A percentile compares a stretch with the other conserved stretches of the same genome.
Conservation (phyloP, 345 rosid genomes). For the Firmiana major region DNA sequence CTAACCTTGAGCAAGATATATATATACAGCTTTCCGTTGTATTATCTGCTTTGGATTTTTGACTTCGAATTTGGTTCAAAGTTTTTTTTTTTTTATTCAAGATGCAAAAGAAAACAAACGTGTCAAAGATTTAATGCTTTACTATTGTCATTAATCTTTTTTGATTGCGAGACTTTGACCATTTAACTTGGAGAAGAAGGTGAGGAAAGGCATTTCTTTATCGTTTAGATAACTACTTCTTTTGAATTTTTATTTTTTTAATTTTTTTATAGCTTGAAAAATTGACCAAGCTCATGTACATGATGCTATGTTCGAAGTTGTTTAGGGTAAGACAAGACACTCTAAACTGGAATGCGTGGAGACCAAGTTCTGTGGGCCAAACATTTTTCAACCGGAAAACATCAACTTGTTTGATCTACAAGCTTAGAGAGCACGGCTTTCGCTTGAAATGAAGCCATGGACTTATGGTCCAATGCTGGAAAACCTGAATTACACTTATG, state of each 20-base stretch:
- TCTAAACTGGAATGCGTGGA: neutral
- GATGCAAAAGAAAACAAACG: neutral
- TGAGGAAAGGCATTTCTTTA: neutral
- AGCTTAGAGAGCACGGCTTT: too few relatives aligned
- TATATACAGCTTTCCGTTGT: neutral
- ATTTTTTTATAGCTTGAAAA: too few relatives aligned
- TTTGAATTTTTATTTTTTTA: too few relatives aligned
- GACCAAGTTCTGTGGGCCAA: neutral
- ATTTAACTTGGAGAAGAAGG: conserved; percentile 7
- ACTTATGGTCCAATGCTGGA: too few relatives aligned
- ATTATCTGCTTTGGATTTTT: conserved; percentile 1
- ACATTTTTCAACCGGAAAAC: neutral
- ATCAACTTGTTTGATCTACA: neutral
- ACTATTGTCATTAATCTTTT: neutral
- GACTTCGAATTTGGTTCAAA: neutral
- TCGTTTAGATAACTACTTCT: too few relatives aligned
- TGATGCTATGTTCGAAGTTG: too few relatives aligned
- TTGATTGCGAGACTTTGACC: neutral
- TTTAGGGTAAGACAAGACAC: neutral
- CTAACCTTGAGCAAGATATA: neutral
- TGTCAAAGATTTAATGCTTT: conserved; percentile 1
- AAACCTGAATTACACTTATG: too few relatives aligned
- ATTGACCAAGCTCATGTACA: too few relatives aligned
- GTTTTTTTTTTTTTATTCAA: neutral
- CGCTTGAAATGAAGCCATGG: too few relatives aligned